A percentile compares a stretch with the other conserved stretches of the same genome.
Evolutionary conservation across 768 basidiomycete genomes (phyloP).

Genomic region (Suillus clintonianus): DNA sequence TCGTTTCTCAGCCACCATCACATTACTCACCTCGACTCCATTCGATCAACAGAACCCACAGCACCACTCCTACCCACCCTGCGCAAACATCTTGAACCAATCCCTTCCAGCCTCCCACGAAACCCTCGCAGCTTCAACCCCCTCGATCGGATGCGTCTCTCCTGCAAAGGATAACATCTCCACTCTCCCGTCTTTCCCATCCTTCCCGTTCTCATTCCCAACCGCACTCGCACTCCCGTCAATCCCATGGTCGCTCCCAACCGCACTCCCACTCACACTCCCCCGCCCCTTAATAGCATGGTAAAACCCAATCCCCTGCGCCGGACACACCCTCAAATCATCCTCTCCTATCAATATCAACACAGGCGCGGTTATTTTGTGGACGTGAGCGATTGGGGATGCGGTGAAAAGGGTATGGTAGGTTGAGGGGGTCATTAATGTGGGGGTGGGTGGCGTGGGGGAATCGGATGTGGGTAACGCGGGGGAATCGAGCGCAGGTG

Average conservation of each 20-base stretch:
- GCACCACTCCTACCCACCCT: neutral
- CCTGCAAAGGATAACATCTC: conserved; percentile 64
- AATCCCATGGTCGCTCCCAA: no score
- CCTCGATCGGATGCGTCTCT: conserved; percentile 64
- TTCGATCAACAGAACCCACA: no score
- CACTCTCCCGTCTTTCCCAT: conserved; percentile 36
- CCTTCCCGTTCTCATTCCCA: conserved; percentile 32
- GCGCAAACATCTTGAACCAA: conserved; percentile 43
- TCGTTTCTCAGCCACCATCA: no score
- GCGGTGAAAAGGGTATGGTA: conserved; percentile 46
- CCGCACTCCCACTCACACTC: neutral
- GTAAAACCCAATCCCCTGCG: neutral
- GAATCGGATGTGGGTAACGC: neutral
- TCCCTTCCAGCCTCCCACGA: conserved; percentile 52
- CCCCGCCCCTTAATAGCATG: neutral
- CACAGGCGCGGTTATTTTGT: conserved; percentile 53
- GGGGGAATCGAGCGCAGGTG: neutral
- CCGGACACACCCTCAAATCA: neutral
- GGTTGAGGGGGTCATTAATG: conserved; percentile 43
- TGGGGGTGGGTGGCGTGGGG: conserved; percentile 7
- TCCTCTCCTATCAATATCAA: conserved; percentile 33
- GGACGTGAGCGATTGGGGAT: conserved; percentile 60
- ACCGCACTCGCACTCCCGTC: neutral
- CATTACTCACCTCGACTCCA: no score
- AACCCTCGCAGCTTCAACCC: conserved; percentile 59